Base-by-base conservation (phyloP, 1,139 yeast genomes). In the Waltiozyma sp. region DNA sequence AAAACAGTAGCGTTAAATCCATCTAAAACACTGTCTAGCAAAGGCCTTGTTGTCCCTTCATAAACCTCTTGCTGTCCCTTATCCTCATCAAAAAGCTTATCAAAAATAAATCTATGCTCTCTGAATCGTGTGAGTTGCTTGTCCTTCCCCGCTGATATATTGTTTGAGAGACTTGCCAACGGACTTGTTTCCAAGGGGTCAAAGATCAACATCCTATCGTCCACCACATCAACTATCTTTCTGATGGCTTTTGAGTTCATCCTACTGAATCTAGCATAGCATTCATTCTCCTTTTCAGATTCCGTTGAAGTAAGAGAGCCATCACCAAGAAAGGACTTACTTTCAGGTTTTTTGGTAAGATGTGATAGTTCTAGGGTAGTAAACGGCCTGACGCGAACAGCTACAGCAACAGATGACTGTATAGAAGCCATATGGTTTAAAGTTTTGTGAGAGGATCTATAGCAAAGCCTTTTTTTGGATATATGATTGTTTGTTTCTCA, bases 1-100 rank as follows among this genome's bases (percentile, higher is more conserved):
- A 91, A 91, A 0, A 89, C 88, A 0, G 96, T 88, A 7, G 95
- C 82, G 60, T 89, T 87, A 60, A 69, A 86, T 0, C 96, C 96
- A 50, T 84, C 94, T 39, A 89, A 60, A 0, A 87, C 79, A 38
- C 82, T 74, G 48, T 80, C 88, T 9, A 89, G 64, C 39, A 87
- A 64, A 0, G 95, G 91, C 42, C 72, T 66, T 0, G 95, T 77
- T 0, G 95, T 85, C 38, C 64, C 63, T 28, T 66, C 60, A 55
- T 78, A 88, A 0, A 88, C 87, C 9, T 81, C 80, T 18, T 71
- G 68, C 56, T 88, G 96, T 1, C 75, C 49, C 1, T 84, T 65
- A 28, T 61, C 62, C 42, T 73, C 79, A 58, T 83, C 93, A 59
- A 87, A 87, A 14, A 88, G 64, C 49, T 72, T 68, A 61, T 89